Evolutionary conservation across 2,329 filamentous ascomycete genomes (phyloP).

Genomic region (Ramularia endophylla): DNA sequence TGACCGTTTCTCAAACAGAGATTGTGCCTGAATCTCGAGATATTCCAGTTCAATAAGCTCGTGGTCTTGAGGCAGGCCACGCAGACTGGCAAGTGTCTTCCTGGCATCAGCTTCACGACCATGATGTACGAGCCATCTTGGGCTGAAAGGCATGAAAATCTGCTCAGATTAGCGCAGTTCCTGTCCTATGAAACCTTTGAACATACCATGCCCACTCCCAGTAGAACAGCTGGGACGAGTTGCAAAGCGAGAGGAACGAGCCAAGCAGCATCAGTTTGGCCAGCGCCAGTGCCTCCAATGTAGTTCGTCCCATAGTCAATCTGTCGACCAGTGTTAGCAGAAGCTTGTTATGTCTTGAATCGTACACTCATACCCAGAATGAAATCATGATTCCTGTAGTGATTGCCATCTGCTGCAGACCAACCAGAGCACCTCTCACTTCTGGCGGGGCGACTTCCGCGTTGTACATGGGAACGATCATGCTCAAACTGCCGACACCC

Average conservation of each 20-base stretch:
- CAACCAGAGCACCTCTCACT: conserved; percentile 60
- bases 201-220: conserved; percentile 60
- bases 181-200: no score
- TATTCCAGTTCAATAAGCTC: conserved; percentile 69
- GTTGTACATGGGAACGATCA: conserved; percentile 49
- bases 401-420: conserved; percentile 59
- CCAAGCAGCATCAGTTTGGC: conserved; percentile 65
- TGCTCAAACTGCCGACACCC: conserved; percentile 62
- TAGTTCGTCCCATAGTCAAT: conserved; percentile 35
- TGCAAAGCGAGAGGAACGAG: conserved; percentile 67
- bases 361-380: conserved; percentile 33
- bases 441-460: conserved; percentile 53
- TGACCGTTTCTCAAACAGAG: conserved; percentile 68
- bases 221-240: conserved; percentile 58
- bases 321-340: neutral
- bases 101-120: conserved; percentile 63
- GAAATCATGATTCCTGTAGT: conserved; percentile 52
- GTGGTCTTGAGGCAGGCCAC: conserved; percentile 56
- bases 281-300: conserved; percentile 49
- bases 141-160: conserved; percentile 66
- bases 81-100: conserved; percentile 56
- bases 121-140: conserved; percentile 69
- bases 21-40: conserved; percentile 76
- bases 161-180: neutral
- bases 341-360: neutral